Conservation (phyloP, 1,139 yeast species). For the Kurtzmaniella quercitrusa region DNA sequence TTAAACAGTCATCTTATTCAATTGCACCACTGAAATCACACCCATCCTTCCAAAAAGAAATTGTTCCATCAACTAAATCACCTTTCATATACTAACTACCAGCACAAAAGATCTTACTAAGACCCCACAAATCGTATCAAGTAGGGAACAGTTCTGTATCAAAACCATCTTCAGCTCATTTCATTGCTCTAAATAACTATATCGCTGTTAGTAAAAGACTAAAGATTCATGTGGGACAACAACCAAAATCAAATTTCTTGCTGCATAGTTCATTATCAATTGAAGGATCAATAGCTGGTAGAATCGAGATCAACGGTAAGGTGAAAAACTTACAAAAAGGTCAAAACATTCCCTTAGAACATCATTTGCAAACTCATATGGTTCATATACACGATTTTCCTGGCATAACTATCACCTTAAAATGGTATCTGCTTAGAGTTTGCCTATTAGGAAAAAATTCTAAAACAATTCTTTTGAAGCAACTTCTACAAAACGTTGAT, state of each 20-base stretch:
- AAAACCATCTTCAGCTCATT: background rate
- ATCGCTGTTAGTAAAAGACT: background rate
- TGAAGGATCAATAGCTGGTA: constrained; percentile 3
- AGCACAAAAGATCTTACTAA: background rate
- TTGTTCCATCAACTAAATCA: too few relatives aligned
- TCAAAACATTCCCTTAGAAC: background rate
- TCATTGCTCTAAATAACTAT: constrained; percentile 4
- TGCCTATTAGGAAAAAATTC: background rate
- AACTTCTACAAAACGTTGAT: background rate
- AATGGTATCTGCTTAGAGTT: background rate
- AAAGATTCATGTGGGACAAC: constrained; percentile 1
- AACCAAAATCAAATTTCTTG: background rate
- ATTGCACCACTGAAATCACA: too few relatives aligned
- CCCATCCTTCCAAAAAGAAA: too few relatives aligned
- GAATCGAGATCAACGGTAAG: background rate
- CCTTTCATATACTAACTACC: background rate
- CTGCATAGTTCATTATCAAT: constrained; percentile 3
- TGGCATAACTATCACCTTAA: background rate
- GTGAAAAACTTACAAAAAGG: background rate
- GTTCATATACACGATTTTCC: background rate
- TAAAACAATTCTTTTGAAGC: background rate
- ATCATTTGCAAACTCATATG: background rate
- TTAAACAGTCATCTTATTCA: too few relatives aligned
- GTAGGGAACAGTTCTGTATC: constrained; percentile 1
- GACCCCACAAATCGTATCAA: constrained; percentile 2